Evolutionary conservation across 75 land plant genomes (phyloP).

Genomic region (Adiantum capillusveneris): DNA sequence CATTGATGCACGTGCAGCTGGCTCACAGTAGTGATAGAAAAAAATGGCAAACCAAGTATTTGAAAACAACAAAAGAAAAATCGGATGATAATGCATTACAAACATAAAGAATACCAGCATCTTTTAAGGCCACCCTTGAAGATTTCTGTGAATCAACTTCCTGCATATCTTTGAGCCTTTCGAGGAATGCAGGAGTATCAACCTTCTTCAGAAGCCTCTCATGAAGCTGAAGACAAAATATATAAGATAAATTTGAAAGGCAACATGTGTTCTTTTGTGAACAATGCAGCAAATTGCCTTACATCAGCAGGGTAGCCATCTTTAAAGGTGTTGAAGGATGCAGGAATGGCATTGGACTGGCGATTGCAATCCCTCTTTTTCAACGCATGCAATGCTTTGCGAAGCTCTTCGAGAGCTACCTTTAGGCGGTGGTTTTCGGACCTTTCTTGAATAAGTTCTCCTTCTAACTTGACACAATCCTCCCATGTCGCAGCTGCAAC

Average conservation of each 20-base stretch:
- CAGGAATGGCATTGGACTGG: not conserved
- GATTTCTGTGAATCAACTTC: no score
- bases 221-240: not conserved
- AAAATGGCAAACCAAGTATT: no score
- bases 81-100: no score
- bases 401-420: not conserved
- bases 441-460: not conserved
- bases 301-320: slow-evolving; percentile 2
- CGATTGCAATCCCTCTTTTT: not conserved
- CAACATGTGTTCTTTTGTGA: not conserved
- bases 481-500: not conserved
- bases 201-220: not conserved
- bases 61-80: no score
- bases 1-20: no score
- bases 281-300: not conserved
- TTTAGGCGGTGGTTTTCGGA: slow-evolving; percentile 2
- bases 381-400: not conserved
- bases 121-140: no score
- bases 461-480: slow-evolving; percentile 4
- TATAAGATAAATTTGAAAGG: not conserved
- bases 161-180: not conserved
- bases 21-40: no score
- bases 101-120: no score
- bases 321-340: not conserved
- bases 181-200: not conserved